Conservation (phyloP, 1,284 basidiomycete genomes). For the Sanghuangporus sanghuang region DNA sequence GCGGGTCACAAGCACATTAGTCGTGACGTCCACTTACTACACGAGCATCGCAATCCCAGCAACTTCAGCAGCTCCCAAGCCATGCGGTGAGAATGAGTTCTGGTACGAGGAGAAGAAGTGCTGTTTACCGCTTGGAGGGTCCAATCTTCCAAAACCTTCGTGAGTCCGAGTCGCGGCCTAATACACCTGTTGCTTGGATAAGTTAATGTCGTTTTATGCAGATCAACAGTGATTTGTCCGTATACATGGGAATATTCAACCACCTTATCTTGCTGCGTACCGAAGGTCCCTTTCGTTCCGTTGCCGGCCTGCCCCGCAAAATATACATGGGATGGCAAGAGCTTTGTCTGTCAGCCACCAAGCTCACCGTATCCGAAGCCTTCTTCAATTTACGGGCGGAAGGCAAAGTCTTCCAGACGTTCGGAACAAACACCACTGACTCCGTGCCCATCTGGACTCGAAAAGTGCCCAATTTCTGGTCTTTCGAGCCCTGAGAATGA, state of each 20-base stretch:
- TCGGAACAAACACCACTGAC: neutral
- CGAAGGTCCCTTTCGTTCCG: neutral
- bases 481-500: conserved; percentile 5
- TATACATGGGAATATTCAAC: neutral
- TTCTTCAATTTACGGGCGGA: conserved; percentile 9
- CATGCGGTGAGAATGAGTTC: conserved; percentile 11
- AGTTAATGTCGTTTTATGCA: neutral
- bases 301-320: neutral
- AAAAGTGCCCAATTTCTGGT: conserved; percentile 30
- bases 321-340: neutral
- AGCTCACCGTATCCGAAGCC: neutral
- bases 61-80: neutral
- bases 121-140: conserved; percentile 16
- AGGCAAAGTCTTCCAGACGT: conserved; percentile 13
- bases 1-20: neutral
- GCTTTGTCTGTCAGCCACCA: conserved; percentile 21
- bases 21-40: neutral
- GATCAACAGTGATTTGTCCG: neutral
- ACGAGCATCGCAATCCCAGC: neutral
- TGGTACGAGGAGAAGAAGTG: conserved; percentile 14
- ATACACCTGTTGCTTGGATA: neutral
- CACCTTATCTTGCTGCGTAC: conserved; percentile 1
- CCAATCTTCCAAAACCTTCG: conserved; percentile 1
- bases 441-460: conserved; percentile 28
- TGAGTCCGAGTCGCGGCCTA: neutral